Evolutionary conservation across 805 yeast species (phyloP), one percentile per base, ranked within the genome.

Genomic region (Metschnikowia koreensis): DNA sequence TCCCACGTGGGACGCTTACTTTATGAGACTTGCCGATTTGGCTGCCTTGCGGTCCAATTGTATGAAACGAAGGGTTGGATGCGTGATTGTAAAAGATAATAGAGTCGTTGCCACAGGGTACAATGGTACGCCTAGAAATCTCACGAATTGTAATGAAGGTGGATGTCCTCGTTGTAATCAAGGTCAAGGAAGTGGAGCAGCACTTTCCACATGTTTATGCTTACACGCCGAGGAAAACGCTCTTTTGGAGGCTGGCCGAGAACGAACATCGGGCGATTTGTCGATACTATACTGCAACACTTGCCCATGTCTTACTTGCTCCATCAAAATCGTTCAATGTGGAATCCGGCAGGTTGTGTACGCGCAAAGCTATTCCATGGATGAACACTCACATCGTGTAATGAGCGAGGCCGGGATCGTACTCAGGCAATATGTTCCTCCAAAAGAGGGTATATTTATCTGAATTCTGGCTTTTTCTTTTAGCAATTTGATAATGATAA

Each of bases 201-300:
- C 79, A 1, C 71, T 93, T 38, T 79, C 86, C 3, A 90, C 97
- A 0, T 94, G 99, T 67, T 69, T 94, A 45, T 94, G 99, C 67
- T 70, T 94, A 34, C 99, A 94, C 67, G 99, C 98, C 0, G 99
- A 94, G 66, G 99, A 94, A 61, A 94, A 94, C 66, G 98, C 99
- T 0, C 73, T 94, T 38, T 68, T 94, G 46, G 99, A 94, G 66
- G 89, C 97, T 7, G 99, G 99, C 1, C 77, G 97, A 56, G 96
- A 88, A 58, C 74, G 98, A 50, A 80, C 89, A 10, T 68, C 69
- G 7, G 88, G 88, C 0, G 69, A 69, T 10, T 63, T 60, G 17
- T 84, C 89, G 8, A 83, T 82, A 0, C 69, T 91, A 51, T 94
- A 94, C 66, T 94, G 99, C 70, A 94, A 94, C 67, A 94, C 99